A percentile compares a stretch with the other conserved stretches of the same genome.
Conservation (phyloP, 768 basidiomycete species). For the Porphyrellus cyaneotinctus region DNA sequence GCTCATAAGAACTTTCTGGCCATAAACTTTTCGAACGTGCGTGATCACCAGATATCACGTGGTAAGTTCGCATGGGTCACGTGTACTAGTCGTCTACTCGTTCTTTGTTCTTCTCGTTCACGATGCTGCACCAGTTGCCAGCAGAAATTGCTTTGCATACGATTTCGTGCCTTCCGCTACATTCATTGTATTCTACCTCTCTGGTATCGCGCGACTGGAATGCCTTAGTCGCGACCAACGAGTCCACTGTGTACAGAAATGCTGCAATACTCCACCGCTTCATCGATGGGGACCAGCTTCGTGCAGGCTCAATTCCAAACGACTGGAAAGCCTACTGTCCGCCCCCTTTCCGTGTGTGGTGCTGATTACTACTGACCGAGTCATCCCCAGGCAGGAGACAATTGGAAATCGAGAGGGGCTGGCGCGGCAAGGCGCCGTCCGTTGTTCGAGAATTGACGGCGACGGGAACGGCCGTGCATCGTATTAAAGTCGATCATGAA, state of each 20-base stretch:
- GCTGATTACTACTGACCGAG: slow-evolving; percentile 9
- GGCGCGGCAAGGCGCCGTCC: slow-evolving; percentile 51
- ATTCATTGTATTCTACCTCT: slow-evolving; percentile 35
- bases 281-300: slow-evolving; percentile 32
- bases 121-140: slow-evolving; percentile 47
- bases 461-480: slow-evolving; percentile 48
- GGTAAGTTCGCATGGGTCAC: background rate
- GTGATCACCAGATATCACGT: background rate
- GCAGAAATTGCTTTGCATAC: slow-evolving; percentile 52
- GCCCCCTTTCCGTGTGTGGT: background rate
- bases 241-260: slow-evolving; percentile 51
- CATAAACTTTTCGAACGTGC: background rate
- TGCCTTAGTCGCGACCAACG: slow-evolving; percentile 44
- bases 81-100: background rate
- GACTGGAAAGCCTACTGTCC: slow-evolving; percentile 64
- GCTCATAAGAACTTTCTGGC: background rate
- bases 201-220: slow-evolving; percentile 46
- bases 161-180: slow-evolving; percentile 47
- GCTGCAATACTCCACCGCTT: slow-evolving; percentile 53
- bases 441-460: slow-evolving; percentile 31
- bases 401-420: slow-evolving; percentile 44
- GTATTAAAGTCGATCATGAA: slow-evolving; percentile 72
- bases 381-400: slow-evolving; percentile 42
- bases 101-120: background rate
- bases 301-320: slow-evolving; percentile 29